These are phyloP conservation scores for Hyphodiscus sp. DNA, from an alignment of 2,329 filamentous ascomycete genomes.

Conservation along the genomic window DNA sequence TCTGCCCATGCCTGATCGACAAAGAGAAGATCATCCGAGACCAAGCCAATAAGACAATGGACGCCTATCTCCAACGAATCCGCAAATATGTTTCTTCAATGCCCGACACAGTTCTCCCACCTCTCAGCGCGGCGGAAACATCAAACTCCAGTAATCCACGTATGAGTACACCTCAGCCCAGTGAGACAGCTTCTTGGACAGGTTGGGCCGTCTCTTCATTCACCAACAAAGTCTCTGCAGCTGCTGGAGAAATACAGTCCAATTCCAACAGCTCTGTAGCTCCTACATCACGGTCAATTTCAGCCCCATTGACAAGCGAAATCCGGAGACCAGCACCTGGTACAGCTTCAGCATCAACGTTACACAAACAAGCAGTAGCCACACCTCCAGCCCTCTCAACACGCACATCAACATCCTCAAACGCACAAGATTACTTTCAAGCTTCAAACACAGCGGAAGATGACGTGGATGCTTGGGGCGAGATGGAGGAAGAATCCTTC, in stretches of 20 bases:
- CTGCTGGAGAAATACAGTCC: conserved; percentile 76
- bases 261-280: conserved; percentile 39
- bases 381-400: conserved; percentile 41
- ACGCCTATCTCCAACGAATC: conserved; percentile 76
- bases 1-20: conserved; percentile 82
- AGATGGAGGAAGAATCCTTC: conserved; percentile 49
- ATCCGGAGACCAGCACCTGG: conserved; percentile 28
- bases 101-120: conserved; percentile 73
- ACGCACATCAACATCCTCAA: conserved; percentile 42
- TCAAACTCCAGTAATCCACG: conserved; percentile 49
- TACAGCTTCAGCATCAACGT: conserved; percentile 48
- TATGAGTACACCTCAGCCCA: conserved; percentile 71
- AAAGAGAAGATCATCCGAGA: conserved; percentile 94
- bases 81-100: conserved; percentile 71
- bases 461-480: conserved; percentile 66
- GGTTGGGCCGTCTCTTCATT: conserved; percentile 99
- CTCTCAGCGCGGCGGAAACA: conserved; percentile 45
- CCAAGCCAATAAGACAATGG: conserved; percentile 83
- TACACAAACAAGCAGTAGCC: conserved; percentile 54
- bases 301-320: conserved; percentile 35
- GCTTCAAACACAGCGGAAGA: conserved; percentile 55
- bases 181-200: conserved; percentile 67
- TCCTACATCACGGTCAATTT: conserved; percentile 36
- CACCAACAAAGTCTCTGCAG: conserved; percentile 83
- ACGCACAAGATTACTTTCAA: conserved; percentile 44